Conservation (phyloP, 1,284 basidiomycete species). For the Rhizoctonia solani region DNA sequence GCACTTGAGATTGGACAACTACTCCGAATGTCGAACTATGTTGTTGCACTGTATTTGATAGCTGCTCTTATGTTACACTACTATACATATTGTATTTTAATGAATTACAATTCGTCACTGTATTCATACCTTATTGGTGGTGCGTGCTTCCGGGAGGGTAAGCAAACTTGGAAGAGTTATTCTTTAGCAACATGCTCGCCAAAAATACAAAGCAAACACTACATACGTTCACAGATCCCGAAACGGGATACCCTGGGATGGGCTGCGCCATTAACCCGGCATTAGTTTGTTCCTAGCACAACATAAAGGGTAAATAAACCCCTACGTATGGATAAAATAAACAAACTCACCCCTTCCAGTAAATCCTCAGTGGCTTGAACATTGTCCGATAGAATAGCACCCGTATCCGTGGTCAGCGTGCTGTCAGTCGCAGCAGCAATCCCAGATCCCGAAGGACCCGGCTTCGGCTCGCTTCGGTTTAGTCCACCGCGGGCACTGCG, state of each 20-base stretch:
- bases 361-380: slow-evolving; percentile 8
- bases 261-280: slow-evolving; percentile 3
- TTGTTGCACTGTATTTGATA: background rate
- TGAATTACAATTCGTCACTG: background rate
- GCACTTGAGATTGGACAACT: background rate
- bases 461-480: slow-evolving; percentile 12
- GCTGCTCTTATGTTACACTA: slow-evolving; percentile 29
- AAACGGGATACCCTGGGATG: slow-evolving; percentile 18
- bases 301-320: background rate
- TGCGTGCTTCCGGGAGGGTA: slow-evolving; percentile 10
- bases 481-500: slow-evolving; percentile 21
- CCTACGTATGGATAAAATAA: background rate
- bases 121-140: slow-evolving; percentile 3
- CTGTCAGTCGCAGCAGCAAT: background rate
- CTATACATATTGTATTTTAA: slow-evolving; percentile 11
- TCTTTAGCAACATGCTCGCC: background rate
- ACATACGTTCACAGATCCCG: slow-evolving; percentile 13
- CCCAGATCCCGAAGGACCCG: background rate
- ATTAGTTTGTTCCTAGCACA: slow-evolving; percentile 4
- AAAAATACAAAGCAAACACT: background rate
- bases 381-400: background rate
- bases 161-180: slow-evolving; percentile 1
- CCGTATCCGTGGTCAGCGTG: background rate
- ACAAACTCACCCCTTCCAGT: slow-evolving; percentile 13
- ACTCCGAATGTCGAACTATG: background rate